Conservation (phyloP, 2,329 filamentous ascomycete species). For the Phaeosphaeriaceae sp. region DNA sequence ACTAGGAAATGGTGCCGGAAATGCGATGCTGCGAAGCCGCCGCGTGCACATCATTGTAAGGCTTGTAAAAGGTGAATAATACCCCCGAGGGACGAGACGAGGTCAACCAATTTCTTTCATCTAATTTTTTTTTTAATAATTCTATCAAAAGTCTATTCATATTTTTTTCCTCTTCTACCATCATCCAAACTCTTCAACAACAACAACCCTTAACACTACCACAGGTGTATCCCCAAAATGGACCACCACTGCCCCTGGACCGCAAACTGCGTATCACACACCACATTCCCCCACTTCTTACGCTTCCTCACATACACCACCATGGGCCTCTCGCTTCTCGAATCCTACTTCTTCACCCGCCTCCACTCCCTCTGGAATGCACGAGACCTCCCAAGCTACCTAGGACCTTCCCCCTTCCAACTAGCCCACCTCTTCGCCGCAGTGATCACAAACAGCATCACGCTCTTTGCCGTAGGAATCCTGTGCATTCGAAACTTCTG, state of each 20-base stretch:
- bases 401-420: constrained; percentile 68
- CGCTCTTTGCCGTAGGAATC: constrained; percentile 67
- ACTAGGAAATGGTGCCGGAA: constrained; percentile 73
- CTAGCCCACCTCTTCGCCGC: constrained; percentile 69
- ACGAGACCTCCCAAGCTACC: constrained; percentile 71
- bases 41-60: constrained; percentile 81
- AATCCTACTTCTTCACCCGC: constrained; percentile 66
- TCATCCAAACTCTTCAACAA: too few species aligned
- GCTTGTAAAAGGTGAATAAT: constrained; percentile 65
- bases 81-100: not conserved
- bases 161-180: too few species aligned
- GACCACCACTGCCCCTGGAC: constrained; percentile 91
- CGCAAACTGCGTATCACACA: constrained; percentile 79
- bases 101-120: too few species aligned
- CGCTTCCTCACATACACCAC: constrained; percentile 78
- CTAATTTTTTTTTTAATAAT: not conserved
- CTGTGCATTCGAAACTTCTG: constrained; percentile 66
- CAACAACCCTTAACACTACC: not conserved
- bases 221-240: constrained; percentile 77
- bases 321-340: constrained; percentile 66
- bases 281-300: constrained; percentile 81
- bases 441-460: constrained; percentile 63
- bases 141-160: too few species aligned
- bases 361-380: constrained; percentile 66
- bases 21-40: constrained; percentile 75